Evolutionary conservation across 441 rosid species (phyloP), one percentile per base, ranked within the genome.

Genomic region (Macaranga tanarius): DNA sequence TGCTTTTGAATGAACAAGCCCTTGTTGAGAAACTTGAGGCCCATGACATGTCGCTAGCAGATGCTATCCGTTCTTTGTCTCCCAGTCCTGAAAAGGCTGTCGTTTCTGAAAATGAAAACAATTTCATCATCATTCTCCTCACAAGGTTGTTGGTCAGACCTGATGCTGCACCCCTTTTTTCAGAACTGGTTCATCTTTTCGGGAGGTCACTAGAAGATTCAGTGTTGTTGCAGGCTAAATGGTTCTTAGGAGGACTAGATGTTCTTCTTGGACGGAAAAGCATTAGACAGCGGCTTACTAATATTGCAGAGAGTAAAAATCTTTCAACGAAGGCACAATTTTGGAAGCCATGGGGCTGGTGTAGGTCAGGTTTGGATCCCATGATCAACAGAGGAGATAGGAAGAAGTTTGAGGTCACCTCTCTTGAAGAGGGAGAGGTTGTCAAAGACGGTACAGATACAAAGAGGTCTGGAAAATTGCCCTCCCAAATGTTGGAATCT

Each of bases 341-440:
- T 77, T 88, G 88, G 92, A 94, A 87, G 86, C 95, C 97, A 65
- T 93, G 99, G 98, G 99, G 98, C 45, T 96, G 99, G 99, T 83
- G 87, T 79, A 73, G 26, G 59, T 71, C 82, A 63, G 82, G 77
- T 73, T 61, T 72, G 73, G 87, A 79, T 86, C 66, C 83, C 63
- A 67, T 71, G 17, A 72, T 78, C 73, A 79, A 60, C 79, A 86
- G 81, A 82, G 79, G 81, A 63, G 97, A 85, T 59, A 91, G 86
- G 88, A 89, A 84, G 79, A 92, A 87, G 87, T 80, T 75, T 50
- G 97, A 92, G 78, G 70, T 73, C 62, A 64, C 81, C 76, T 84
- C 85, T 69, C 80, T 90, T 47, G 98, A 92, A 77, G 99, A 96
- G 85, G 98, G 99, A 25, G 99, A 96, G 85, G 93, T 94, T 71